These are phyloP conservation scores for Dothideomycetes sp. DNA, from an alignment of 2,329 filamentous ascomycete species.

Conservation along the genomic window DNA sequence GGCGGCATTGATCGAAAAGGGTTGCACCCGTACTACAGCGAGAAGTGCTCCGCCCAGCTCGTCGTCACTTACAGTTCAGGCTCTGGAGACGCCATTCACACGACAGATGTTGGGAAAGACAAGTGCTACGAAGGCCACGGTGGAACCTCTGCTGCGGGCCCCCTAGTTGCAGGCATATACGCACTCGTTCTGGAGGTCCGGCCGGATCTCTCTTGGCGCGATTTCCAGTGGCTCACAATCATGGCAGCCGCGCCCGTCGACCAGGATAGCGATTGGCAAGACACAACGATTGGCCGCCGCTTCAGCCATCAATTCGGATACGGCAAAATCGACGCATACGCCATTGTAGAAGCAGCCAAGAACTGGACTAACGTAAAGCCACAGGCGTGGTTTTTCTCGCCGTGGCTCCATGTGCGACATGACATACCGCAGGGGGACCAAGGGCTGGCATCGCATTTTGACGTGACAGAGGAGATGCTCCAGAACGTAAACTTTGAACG, in stretches of 20 bases:
- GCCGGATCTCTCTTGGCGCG: conserved; percentile 83
- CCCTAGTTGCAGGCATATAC: conserved; percentile 83
- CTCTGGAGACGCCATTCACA: conserved; percentile 80
- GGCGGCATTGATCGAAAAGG: conserved; percentile 83
- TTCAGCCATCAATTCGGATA: conserved; percentile 95
- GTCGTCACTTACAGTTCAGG: conserved; percentile 97
- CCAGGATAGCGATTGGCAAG: conserved; percentile 65
- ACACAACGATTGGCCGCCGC: conserved; percentile 67
- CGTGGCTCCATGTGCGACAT: conserved; percentile 85
- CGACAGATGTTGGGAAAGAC: conserved; percentile 80
- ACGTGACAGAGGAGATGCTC: conserved; percentile 72
- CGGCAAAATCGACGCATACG: conserved; percentile 84
- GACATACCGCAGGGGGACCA: conserved; percentile 73
- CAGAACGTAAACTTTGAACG: conserved; percentile 72
- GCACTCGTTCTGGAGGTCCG: conserved; percentile 77
- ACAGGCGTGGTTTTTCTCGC: conserved; percentile 87
- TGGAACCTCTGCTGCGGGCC: conserved; percentile 90
- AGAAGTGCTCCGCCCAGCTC: conserved; percentile 87
- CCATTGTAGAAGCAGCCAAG: conserved; percentile 75
- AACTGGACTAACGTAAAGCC: conserved; percentile 83
- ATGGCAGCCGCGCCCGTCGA: conserved; percentile 75
- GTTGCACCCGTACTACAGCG: conserved; percentile 88
- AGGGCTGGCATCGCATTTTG: conserved; percentile 69
- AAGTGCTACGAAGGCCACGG: conserved; percentile 74
- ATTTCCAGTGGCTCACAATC: conserved; percentile 84